Conservation (phyloP, 805 yeast species). For the Kazachstania viticola region DNA sequence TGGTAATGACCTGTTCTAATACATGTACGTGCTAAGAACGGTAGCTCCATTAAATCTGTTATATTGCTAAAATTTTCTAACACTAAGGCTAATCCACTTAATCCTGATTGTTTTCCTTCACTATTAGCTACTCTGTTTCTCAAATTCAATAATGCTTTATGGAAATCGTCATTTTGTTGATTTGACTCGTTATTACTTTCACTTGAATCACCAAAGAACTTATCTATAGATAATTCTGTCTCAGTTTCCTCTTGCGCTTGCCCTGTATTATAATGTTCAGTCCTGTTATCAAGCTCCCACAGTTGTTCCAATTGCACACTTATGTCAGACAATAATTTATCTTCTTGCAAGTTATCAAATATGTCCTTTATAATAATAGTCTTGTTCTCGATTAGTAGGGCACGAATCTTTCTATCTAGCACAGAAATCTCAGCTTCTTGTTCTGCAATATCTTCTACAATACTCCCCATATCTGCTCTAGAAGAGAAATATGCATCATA, state of each 20-base stretch:
- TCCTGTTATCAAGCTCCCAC: slow-evolving; percentile 23
- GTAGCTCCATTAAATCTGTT: slow-evolving; percentile 71
- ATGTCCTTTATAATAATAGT: slow-evolving; percentile 34
- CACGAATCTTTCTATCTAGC: slow-evolving; percentile 35
- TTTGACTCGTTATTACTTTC: slow-evolving; percentile 9
- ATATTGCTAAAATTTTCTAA: slow-evolving; percentile 57
- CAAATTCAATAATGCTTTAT: slow-evolving; percentile 16
- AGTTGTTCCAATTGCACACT: slow-evolving; percentile 16
- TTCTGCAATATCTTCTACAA: slow-evolving; percentile 64
- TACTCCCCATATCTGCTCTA: slow-evolving; percentile 26
- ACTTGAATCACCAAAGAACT: slow-evolving; percentile 4
- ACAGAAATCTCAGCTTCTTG: slow-evolving; percentile 44
- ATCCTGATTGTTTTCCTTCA: slow-evolving; percentile 4
- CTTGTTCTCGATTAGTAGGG: slow-evolving; percentile 28
- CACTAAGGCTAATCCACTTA: slow-evolving; percentile 27
- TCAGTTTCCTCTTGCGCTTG: not conserved
- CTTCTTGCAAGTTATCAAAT: slow-evolving; percentile 15
- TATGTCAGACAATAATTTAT: slow-evolving; percentile 8
- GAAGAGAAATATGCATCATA: slow-evolving; percentile 33
- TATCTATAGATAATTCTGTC: slow-evolving; percentile 4
- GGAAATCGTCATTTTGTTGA: slow-evolving; percentile 21
- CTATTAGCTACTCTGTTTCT: slow-evolving; percentile 11
- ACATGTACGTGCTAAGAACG: slow-evolving; percentile 74
- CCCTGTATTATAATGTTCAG: not conserved
- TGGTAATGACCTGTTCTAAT: slow-evolving; percentile 78